Conservation (phyloP, 345 rosid species). For the Psidium guajava region DNA sequence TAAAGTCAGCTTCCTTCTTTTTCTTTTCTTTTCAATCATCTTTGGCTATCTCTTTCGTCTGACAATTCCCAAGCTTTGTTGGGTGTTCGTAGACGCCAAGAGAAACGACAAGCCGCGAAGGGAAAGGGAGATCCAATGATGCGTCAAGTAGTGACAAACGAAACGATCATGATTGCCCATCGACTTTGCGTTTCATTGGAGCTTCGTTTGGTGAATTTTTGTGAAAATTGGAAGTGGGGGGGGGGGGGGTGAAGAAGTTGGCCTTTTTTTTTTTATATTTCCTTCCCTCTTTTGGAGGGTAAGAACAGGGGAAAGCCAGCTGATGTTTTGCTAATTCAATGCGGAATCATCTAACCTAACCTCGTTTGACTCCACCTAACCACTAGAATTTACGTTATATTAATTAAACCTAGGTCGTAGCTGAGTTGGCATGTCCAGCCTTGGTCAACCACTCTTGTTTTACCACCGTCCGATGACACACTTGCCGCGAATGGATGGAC, state of each 20-base stretch:
- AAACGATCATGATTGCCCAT: neutral
- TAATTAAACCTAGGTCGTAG: neutral
- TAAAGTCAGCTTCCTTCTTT: neutral
- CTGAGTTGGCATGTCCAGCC: neutral
- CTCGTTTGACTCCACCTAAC: neutral
- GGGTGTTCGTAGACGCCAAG: neutral
- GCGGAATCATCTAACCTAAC: neutral
- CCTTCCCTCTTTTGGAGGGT: neutral
- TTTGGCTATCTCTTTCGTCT: neutral
- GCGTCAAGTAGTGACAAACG: neutral
- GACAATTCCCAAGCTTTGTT: neutral
- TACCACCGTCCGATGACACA: neutral
- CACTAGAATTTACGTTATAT: neutral
- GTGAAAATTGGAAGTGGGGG: neutral
- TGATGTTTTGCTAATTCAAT: neutral
- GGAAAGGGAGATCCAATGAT: neutral
- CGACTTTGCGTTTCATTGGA: neutral
- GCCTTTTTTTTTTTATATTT: too few species aligned
- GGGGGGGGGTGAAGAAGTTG: too few species aligned
- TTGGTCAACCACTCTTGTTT: neutral
- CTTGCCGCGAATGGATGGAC: neutral
- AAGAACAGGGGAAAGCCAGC: neutral
- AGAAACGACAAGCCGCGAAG: neutral
- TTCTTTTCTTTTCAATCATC: neutral
- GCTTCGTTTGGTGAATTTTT: neutral